These are phyloP conservation scores for Penicillium griseofulvum DNA, from an alignment of 2,329 filamentous ascomycete genomes.

Conservation along the genomic window DNA sequence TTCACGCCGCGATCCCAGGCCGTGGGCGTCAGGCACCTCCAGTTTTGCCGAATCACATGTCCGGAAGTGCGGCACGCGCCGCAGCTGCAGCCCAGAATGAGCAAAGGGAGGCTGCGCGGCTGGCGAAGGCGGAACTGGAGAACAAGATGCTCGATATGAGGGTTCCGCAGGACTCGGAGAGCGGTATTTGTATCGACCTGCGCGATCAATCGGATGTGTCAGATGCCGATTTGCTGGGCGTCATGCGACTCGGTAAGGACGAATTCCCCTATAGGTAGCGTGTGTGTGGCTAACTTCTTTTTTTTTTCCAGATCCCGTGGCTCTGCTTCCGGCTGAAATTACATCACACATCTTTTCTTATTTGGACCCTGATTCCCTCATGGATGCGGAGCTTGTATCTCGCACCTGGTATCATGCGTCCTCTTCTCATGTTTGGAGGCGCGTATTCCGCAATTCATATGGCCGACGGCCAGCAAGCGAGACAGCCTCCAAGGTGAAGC, in stretches of 20 bases:
- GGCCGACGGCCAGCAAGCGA: slow-evolving; percentile 41
- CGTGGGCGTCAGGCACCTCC: slow-evolving; percentile 39
- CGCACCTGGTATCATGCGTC: slow-evolving; percentile 56
- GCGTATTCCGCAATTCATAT: slow-evolving; percentile 59
- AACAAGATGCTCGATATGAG: slow-evolving; percentile 32
- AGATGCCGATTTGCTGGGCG: slow-evolving; percentile 31
- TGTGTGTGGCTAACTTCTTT: slow-evolving; percentile 8
- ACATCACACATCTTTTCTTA: slow-evolving; percentile 58
- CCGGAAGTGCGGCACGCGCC: slow-evolving; percentile 46
- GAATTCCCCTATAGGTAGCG: neutral
- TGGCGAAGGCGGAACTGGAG: slow-evolving; percentile 33
- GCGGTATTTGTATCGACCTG: slow-evolving; percentile 49
- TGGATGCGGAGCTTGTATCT: slow-evolving; percentile 57
- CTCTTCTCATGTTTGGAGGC: slow-evolving; percentile 61
- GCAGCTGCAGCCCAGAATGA: slow-evolving; percentile 53
- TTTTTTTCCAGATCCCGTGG: slow-evolving; percentile 50
- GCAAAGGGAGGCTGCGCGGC: slow-evolving; percentile 16
- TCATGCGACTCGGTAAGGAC: slow-evolving; percentile 39
- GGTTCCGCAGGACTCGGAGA: slow-evolving; percentile 46
- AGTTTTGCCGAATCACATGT: slow-evolving; percentile 40
- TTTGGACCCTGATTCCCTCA: slow-evolving; percentile 58
- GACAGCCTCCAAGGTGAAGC: slow-evolving; percentile 46
- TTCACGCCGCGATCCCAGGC: slow-evolving; percentile 36
- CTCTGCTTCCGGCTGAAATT: slow-evolving; percentile 58
- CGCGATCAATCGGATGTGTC: slow-evolving; percentile 38